phyloP scores from a whole-genome alignment of 768 basidiomycete species.

The Sarcodon sp. region DNA sequence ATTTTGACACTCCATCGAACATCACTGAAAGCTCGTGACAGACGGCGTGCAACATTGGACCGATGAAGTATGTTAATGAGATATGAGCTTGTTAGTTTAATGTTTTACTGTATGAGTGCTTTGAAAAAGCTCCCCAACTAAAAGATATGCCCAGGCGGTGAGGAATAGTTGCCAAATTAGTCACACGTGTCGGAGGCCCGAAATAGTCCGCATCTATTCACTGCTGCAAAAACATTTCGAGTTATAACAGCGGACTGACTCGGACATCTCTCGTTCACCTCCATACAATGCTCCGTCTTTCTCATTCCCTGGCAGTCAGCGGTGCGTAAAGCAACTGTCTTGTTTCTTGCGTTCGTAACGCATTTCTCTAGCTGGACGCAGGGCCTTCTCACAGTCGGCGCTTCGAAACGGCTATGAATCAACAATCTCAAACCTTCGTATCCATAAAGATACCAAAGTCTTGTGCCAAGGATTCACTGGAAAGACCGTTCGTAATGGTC shows the following conservation, averaged over 20 bases:
- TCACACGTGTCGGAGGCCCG: too few species aligned
- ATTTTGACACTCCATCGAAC: constrained; percentile 59
- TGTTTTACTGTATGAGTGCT: background rate
- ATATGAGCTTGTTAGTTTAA: too few species aligned
- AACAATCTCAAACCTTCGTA: constrained; percentile 82
- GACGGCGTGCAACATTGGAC: constrained; percentile 32
- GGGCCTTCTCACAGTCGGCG: constrained; percentile 73
- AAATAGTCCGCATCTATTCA: too few species aligned
- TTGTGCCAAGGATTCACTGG: constrained; percentile 86
- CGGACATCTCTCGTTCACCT: constrained; percentile 2
- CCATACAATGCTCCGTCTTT: constrained; percentile 42
- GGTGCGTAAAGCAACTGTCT: constrained; percentile 22
- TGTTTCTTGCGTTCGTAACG: background rate
- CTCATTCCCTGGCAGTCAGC: constrained; percentile 37
- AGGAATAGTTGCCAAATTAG: too few species aligned
- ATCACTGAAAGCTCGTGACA: constrained; percentile 62
- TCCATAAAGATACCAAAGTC: constrained; percentile 92
- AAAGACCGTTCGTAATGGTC: constrained; percentile 59
- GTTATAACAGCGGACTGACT: background rate
- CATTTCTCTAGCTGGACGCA: constrained; percentile 39
- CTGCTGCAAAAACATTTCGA: too few species aligned
- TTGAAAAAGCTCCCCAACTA: constrained; percentile 5
- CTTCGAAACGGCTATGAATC: constrained; percentile 72
- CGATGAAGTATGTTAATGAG: constrained; percentile 2
- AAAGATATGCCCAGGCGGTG: constrained; percentile 1